Evolutionary conservation across 225 moss, liverwort and hornwort genomes (phyloP).

Genomic region (Thuidium tamariscinum): DNA sequence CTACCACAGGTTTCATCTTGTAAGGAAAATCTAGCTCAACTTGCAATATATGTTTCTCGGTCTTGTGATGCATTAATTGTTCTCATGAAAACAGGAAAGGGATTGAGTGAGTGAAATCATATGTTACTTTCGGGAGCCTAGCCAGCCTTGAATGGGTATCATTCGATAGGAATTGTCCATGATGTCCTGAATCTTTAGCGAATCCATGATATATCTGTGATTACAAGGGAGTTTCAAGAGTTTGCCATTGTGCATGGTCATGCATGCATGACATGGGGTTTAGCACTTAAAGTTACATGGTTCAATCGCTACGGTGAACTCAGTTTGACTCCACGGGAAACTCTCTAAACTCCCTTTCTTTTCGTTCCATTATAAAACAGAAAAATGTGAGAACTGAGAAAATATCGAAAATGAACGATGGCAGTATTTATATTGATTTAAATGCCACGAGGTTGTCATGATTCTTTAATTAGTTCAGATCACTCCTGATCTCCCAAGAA

Average conservation of each 20-base stretch:
- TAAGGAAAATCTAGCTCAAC: neutral
- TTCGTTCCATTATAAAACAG: neutral
- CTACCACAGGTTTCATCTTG: constrained; percentile 15
- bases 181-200: neutral
- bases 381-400: neutral
- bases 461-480: neutral
- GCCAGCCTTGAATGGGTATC: neutral
- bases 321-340: neutral
- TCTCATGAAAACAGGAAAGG: neutral
- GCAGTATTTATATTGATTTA: neutral
- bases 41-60: neutral
- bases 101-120: neutral
- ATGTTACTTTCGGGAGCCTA: too few relatives aligned
- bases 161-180: neutral
- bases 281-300: neutral
- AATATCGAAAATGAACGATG: neutral
- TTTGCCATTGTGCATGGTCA: neutral
- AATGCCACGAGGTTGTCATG: neutral
- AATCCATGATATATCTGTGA: neutral
- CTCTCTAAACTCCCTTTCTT: neutral
- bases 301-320: neutral
- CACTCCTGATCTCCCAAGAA: too few relatives aligned
- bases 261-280: neutral
- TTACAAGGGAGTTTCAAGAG: neutral
- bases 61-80: neutral